Evolutionary conservation across 1,284 basidiomycete species (phyloP).

Genomic region (Leccinum insigne): DNA sequence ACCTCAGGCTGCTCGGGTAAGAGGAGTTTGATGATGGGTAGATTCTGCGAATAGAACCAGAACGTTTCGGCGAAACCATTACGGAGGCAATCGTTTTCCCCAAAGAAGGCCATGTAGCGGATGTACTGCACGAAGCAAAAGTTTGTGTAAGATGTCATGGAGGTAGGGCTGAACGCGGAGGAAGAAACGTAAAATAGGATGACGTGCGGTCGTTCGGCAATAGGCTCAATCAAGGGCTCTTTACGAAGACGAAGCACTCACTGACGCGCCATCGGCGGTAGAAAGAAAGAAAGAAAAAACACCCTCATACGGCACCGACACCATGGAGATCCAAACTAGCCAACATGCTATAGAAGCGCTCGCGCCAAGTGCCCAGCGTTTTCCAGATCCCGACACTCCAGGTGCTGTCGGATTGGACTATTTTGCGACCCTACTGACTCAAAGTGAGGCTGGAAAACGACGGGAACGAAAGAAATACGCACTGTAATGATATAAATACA

Average conservation of each 20-base stretch:
- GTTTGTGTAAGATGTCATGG: constrained; percentile 75
- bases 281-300: constrained; percentile 57
- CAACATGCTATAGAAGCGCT: constrained; percentile 80
- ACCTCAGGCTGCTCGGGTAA: constrained; percentile 69
- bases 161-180: constrained; percentile 69
- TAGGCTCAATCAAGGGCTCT: constrained; percentile 1
- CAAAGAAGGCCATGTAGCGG: constrained; percentile 63
- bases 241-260: constrained; percentile 45
- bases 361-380: constrained; percentile 75
- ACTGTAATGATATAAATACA: constrained; percentile 76
- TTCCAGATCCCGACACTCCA: constrained; percentile 65
- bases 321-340: constrained; percentile 69
- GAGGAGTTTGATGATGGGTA: constrained; percentile 72
- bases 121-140: constrained; percentile 84
- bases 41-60: constrained; percentile 78
- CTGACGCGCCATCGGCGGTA: constrained; percentile 79
- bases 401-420: constrained; percentile 67
- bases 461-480: constrained; percentile 37
- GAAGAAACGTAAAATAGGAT: constrained; percentile 82
- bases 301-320: constrained; percentile 45
- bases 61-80: constrained; percentile 77
- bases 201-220: constrained; percentile 74
- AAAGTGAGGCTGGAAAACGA: constrained; percentile 14
- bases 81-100: constrained; percentile 52
- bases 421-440: constrained; percentile 55